Evolutionary conservation across 352 stramenopile genomes (phyloP).

Genomic region (Phytophthora ohioensis): DNA sequence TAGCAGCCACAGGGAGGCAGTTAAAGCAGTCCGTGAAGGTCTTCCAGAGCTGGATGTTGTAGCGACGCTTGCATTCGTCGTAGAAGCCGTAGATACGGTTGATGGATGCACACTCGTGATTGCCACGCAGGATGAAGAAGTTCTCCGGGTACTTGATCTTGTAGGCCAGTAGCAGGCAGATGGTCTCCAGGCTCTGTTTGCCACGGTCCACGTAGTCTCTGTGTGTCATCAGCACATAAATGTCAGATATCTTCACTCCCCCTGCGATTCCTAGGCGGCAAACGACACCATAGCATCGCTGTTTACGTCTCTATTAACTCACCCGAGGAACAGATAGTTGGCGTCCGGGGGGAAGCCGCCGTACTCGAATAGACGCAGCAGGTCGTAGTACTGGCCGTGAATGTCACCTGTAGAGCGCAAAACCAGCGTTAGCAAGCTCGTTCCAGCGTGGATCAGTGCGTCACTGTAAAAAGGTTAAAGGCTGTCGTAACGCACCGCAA

Average conservation of each 20-base stretch:
- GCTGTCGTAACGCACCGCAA: conserved; percentile 76
- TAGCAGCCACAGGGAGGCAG: conserved; percentile 96
- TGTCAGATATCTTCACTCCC: conserved; percentile 68
- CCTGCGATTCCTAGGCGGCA: background rate
- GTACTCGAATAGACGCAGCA: conserved; percentile 97
- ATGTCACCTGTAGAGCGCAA: conserved; percentile 89
- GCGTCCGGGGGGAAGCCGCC: conserved; percentile 90
- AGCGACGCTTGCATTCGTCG: conserved; percentile 97
- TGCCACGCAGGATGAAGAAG: conserved; percentile 98
- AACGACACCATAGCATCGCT: background rate
- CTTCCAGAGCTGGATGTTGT: conserved; percentile 94
- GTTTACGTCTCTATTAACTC: background rate
- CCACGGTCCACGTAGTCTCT: conserved; percentile 95
- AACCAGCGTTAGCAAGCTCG: conserved; percentile 20
- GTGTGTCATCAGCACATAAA: conserved; percentile 56
- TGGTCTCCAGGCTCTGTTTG: conserved; percentile 97
- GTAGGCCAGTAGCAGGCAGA: conserved; percentile 97
- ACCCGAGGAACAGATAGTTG: conserved; percentile 77
- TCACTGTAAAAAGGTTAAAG: background rate
- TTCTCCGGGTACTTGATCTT: conserved; percentile 99
- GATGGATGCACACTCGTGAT: conserved; percentile 99
- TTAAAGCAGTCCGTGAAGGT: conserved; percentile 99
- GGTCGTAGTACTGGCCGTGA: conserved; percentile 98
- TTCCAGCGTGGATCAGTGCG: background rate
- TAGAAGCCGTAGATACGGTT: conserved; percentile 99